Evolutionary conservation across 2,329 filamentous ascomycete genomes (phyloP).

Genomic region (Penicillium sp.): DNA sequence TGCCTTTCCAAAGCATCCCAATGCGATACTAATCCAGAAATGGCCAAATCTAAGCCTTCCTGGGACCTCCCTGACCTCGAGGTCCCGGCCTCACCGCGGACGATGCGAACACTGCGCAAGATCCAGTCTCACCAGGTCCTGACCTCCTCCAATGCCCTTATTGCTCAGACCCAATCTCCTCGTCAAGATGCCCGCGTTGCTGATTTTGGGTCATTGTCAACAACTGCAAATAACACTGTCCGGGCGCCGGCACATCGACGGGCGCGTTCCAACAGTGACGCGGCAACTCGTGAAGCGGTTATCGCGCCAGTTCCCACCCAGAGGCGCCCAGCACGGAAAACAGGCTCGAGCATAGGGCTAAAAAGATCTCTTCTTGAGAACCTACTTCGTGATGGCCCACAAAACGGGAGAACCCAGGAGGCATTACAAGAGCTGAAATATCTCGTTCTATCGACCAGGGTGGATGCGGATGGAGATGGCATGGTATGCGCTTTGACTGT

Average conservation of each 20-base stretch:
- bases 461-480: slow-evolving; percentile 51
- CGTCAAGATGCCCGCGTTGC: slow-evolving; percentile 14
- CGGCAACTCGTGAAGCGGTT: slow-evolving; percentile 43
- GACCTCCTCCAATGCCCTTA: slow-evolving; percentile 62
- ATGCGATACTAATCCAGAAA: slow-evolving; percentile 16
- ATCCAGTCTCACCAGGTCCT: slow-evolving; percentile 68
- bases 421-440: slow-evolving; percentile 47
- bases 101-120: slow-evolving; percentile 64
- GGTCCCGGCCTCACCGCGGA: slow-evolving; percentile 55
- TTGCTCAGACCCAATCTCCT: slow-evolving; percentile 45
- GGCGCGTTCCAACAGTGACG: slow-evolving; percentile 69
- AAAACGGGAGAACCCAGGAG: slow-evolving; percentile 56
- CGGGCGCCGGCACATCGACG: slow-evolving; percentile 44
- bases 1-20: slow-evolving; percentile 4
- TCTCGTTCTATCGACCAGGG: slow-evolving; percentile 47
- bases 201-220: slow-evolving; percentile 25
- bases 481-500: slow-evolving; percentile 41
- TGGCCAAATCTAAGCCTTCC: slow-evolving; percentile 21
- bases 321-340: slow-evolving; percentile 41
- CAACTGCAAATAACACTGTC: slow-evolving; percentile 27
- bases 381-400: slow-evolving; percentile 74
- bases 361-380: slow-evolving; percentile 60
- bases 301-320: slow-evolving; percentile 21
- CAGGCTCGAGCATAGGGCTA: slow-evolving; percentile 41
- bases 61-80: slow-evolving; percentile 29